Base-by-base conservation (phyloP, 371 early-diverging fungal genomes). In the Mortierella sp. region DNA sequence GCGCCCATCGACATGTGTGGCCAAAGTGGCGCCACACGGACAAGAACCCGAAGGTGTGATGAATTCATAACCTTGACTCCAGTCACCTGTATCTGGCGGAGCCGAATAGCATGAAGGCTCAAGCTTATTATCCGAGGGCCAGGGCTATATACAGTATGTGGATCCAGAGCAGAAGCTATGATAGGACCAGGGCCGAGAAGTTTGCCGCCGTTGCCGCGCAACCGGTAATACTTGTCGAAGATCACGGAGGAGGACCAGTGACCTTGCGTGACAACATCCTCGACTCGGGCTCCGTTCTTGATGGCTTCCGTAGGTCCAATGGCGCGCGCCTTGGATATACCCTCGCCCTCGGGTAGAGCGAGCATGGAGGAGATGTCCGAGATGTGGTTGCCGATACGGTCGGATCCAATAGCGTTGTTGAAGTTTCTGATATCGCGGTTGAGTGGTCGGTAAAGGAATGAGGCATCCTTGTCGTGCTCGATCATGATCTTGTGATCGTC, bases 141-240 rank as follows among this genome's bases (percentile, higher is more conserved):
- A 52, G 72, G 65, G 65, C 72, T 66, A 72, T 71, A 71, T 65
- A n/a, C n/a, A n/a, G n/a, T n/a, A 71, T 71, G 73, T 66, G 66
- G 19, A 66, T 47, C 66, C 66, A 66, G 66, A 66, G 66, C 66
- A 47, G 66, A 66, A 66, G 11, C 31, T 47, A 47, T 66, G 48
- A 47, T 6, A 66, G 66, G 19, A 66, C 44, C 31, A 47, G 19
- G 14, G 47, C 31, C 37, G 63, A 48, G 48, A 66, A 66, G n/a
- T 47, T 66, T n/a, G 34, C 31, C 47, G 47, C 66, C 19, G 66
- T 16, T 2, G 47, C 66, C 1, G 66, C 10, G 4, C 48, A 66
- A 3, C 10, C 53, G 11, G 14, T 53, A 53, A 4, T 29, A 53
- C 10, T 13, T 26, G 53, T 53, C 53, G 14, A 53, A 53, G 13